Percentiles rank a stretch among this genome's conserved stretches.
Conservation (phyloP, 2,329 filamentous ascomycete species). For the Furcasterigmium furcatum region DNA sequence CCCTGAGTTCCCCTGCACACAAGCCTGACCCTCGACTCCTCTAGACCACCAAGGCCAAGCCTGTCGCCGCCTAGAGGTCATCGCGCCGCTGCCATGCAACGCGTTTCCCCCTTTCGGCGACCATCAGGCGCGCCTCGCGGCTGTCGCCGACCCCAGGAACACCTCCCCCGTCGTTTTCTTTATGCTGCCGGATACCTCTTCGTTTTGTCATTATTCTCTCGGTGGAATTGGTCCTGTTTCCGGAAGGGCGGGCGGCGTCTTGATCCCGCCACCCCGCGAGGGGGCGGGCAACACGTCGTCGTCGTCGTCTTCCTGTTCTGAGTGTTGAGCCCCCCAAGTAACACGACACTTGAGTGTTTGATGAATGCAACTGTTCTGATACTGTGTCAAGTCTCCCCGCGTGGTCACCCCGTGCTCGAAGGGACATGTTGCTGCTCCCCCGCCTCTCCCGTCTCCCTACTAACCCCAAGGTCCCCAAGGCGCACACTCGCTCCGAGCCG, state of each 20-base stretch:
- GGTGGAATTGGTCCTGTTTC: not conserved
- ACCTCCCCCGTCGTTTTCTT: conserved; percentile 1
- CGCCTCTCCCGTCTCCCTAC: no score
- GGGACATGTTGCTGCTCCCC: no score
- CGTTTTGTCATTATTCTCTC: not conserved
- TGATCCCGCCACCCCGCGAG: no score
- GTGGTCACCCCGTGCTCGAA: no score
- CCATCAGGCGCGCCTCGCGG: not conserved
- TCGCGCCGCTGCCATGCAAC: not conserved
- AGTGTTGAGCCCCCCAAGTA: no score
- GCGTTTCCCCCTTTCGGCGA: not conserved
- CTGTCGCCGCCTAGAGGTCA: not conserved
- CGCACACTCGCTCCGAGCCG: no score
- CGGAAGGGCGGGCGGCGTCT: not conserved
- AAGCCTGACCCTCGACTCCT: not conserved
- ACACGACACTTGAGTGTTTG: no score
- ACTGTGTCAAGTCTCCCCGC: no score
- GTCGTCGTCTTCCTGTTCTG: no score
- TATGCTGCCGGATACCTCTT: not conserved
- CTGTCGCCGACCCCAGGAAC: conserved; percentile 6
- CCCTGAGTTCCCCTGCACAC: not conserved
- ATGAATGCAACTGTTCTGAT: no score
- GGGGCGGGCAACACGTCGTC: no score
- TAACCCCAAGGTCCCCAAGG: no score
- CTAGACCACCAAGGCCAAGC: conserved; percentile 12